Conservation (phyloP, 305 asterid genomes). For the Fraxinus angustifolia region DNA sequence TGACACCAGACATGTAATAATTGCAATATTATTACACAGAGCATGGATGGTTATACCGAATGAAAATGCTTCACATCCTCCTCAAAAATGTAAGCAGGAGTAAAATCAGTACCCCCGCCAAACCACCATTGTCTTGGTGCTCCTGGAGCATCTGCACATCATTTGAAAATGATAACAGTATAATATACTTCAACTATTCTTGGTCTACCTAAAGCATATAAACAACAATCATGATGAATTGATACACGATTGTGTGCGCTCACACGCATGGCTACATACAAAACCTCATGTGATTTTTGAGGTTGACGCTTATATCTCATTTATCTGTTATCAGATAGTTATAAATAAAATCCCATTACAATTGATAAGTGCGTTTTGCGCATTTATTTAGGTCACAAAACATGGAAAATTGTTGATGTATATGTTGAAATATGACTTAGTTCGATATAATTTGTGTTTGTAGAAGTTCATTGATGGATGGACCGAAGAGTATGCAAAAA, state of each 20-base stretch:
- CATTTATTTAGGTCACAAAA: too few species aligned
- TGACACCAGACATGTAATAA: slow-evolving; percentile 18
- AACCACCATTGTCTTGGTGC: slow-evolving; percentile 99
- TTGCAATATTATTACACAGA: slow-evolving; percentile 11
- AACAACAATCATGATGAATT: slow-evolving; percentile 12
- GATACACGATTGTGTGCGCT: not conserved
- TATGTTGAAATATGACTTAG: too few species aligned
- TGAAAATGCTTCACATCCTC: slow-evolving; percentile 96
- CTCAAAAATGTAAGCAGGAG: slow-evolving; percentile 94
- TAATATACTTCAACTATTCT: slow-evolving; percentile 13
- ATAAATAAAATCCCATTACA: not conserved
- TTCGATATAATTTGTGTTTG: too few species aligned
- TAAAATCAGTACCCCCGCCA: slow-evolving; percentile 97
- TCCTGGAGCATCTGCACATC: slow-evolving; percentile 75
- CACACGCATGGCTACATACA: not conserved
- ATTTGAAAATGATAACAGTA: slow-evolving; percentile 22
- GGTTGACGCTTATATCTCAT: not conserved
- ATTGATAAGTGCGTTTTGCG: too few species aligned
- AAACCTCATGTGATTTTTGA: not conserved
- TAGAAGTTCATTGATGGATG: too few species aligned
- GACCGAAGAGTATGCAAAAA: too few species aligned
- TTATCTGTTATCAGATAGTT: not conserved
- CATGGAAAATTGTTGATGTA: too few species aligned
- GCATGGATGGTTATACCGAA: slow-evolving; percentile 49
- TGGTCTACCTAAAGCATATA: slow-evolving; percentile 7